Evolutionary conservation across 2,329 filamentous ascomycete species (phyloP), one percentile per base, ranked within the genome.

Genomic region (Pleochaeta shiraiana): DNA sequence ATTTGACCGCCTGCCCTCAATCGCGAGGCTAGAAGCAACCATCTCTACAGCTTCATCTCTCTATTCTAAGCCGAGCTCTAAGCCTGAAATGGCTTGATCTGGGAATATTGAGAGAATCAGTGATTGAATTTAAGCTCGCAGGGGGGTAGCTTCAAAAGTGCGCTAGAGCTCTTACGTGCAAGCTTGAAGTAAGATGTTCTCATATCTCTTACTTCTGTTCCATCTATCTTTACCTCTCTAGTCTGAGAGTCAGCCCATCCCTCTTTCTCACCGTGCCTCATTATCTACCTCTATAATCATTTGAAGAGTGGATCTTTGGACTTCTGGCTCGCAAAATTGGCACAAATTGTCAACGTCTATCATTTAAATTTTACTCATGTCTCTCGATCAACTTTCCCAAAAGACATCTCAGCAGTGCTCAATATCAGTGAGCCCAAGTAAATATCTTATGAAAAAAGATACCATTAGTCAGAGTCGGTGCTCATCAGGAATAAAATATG

Each of bases 401-500:
- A n/a, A n/a, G n/a, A n/a, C n/a, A n/a, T n/a, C n/a, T 37, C 34
- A 7, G 16, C 16, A 7, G 7, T 37, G 7, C 45, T 50, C 45
- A 50, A 50, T n/a, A 21, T 24, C 16, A 50, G 9, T n/a, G 7
- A 50, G 16, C 9, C 11, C n/a, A 21, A 21, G 2, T 50, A 16
- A 50, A 50, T n/a, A 16, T 7, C 24, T 21, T 21, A 50, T 21
- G 19, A 50, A 50, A 50, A 24, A 50, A 50, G 45, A 50, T 9
- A 50, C 16, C 9, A 50, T 21, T 21, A 21, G n/a, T 24, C 19
- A 50, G 9, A 50, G n/a, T 7, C 11, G 16, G n/a, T 24, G 24
- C 45, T 50, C 4, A 7, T n/a, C 24, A 50, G 3, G 45, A 24
- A 24, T 21, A 50, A n/a, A 50, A 50, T 50, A 34, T 37, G 81